Base-by-base conservation (phyloP, 2,329 filamentous ascomycete species). In the Leptographium radiaticola region DNA sequence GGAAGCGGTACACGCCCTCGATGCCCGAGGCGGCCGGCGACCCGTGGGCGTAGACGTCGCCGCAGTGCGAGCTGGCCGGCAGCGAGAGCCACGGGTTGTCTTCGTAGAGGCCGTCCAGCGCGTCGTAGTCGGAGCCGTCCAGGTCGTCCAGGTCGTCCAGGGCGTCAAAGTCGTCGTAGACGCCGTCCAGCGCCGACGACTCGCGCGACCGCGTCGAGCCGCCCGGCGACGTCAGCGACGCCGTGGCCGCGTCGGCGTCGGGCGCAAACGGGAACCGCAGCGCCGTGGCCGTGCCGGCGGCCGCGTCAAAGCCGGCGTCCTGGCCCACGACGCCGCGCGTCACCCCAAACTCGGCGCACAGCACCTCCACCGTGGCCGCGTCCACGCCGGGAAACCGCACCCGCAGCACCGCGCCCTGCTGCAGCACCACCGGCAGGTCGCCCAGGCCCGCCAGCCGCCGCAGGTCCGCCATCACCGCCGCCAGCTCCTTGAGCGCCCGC, bases 341-440 rank as follows among this genome's bases (percentile, higher is more conserved):
- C 9, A 98, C 76, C n/a, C 86, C 87, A 12, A 95, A 76, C 65
- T 98, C 93, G 48, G 88, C 81, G 65, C 90, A 96, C 1, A 98
- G 76, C 4, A 76, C 74, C 64, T 95, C 88, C 0, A 95, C 86
- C 0, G 87, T 87, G 16, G 84, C 80, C 0, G 82, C 82, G 62
- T 97, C 91, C 57, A 93, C 90, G 4, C 93, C 93, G 0, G 90
- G 89, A 63, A 98, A 97, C 34, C 89, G 84, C 2, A 97, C 82
- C 38, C 89, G 82, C 5, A 96, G 71, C 0, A 80, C 77, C 6
- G 80, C 80, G 38, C 77, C 73, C 12, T 33, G 10, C 60, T 88
- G 80, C 52, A 95, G 76, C 0, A 80, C 75, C 38, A 97, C 80
- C 0, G 91, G 89, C 20, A 98, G 71, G 64, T 96, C 89, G 1